A percentile compares a stretch with the other conserved stretches of the same genome.
Evolutionary conservation across 495 filamentous ascomycete species (phyloP).

Genomic region (Neurospora sp.): DNA sequence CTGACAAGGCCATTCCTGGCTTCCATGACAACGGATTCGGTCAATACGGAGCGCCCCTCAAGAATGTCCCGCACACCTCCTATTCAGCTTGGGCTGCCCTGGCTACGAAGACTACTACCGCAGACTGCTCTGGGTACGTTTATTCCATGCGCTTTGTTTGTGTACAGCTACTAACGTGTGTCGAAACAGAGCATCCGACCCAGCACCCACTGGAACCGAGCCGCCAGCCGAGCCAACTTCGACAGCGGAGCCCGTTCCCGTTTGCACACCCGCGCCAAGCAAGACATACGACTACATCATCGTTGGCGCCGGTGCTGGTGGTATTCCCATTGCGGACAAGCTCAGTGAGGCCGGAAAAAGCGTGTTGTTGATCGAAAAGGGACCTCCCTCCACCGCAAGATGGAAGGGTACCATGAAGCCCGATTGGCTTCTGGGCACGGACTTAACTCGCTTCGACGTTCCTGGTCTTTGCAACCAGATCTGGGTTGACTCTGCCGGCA

Average conservation of each 20-base stretch:
- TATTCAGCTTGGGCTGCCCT: conserved; percentile 41
- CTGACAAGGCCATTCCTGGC: conserved; percentile 22
- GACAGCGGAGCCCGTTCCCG: background rate
- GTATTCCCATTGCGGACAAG: conserved; percentile 53
- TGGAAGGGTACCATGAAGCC: conserved; percentile 50
- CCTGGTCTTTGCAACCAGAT: conserved; percentile 65
- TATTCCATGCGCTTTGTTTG: background rate
- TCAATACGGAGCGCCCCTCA: conserved; percentile 33
- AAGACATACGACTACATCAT: conserved; percentile 57
- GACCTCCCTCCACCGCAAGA: conserved; percentile 47
- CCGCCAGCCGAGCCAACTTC: conserved; percentile 4
- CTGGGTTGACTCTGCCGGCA: conserved; percentile 49
- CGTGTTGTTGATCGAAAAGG: conserved; percentile 56
- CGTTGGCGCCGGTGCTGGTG: conserved; percentile 53
- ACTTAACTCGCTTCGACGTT: conserved; percentile 64
- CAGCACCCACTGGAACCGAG: background rate
- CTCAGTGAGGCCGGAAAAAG: conserved; percentile 50
- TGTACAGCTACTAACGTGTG: no score
- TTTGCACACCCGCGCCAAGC: conserved; percentile 31
- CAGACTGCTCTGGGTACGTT: conserved; percentile 30
- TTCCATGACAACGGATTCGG: conserved; percentile 29
- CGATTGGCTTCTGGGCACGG: conserved; percentile 51
- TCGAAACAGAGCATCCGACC: background rate
- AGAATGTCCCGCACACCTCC: conserved; percentile 29
- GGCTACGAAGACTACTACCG: conserved; percentile 24